Evolutionary conservation across 768 basidiomycete species (phyloP).

Genomic region (Lentinula guzmanii): DNA sequence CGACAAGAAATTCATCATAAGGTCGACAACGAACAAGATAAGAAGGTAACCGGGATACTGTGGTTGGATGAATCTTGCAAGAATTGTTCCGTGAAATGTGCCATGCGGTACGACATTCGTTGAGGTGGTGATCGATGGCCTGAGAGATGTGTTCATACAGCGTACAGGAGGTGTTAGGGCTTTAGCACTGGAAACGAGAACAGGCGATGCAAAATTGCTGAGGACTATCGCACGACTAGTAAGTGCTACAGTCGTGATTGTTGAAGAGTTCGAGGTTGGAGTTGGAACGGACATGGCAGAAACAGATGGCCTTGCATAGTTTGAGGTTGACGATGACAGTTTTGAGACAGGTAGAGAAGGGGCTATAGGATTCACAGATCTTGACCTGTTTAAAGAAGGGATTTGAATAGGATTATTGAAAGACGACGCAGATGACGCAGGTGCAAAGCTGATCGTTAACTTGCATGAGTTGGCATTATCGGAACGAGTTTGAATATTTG

Average conservation of each 20-base stretch:
- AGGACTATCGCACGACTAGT: background rate
- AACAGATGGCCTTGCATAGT: too few species aligned
- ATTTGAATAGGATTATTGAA: too few species aligned
- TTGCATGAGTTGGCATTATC: background rate
- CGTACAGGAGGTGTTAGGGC: background rate
- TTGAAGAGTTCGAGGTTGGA: background rate
- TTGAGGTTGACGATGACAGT: too few species aligned
- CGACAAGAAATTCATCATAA: background rate
- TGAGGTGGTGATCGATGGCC: background rate
- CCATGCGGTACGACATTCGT: background rate
- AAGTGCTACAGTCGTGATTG: background rate
- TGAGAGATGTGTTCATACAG: background rate
- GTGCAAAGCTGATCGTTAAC: too few species aligned
- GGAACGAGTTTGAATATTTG: background rate
- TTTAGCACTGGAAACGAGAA: background rate
- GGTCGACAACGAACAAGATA: background rate
- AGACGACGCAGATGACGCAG: too few species aligned
- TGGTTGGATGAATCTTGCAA: background rate
- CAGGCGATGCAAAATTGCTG: background rate
- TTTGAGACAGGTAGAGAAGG: too few species aligned
- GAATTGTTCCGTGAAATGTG: background rate
- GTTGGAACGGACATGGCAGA: background rate
- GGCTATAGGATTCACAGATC: too few species aligned
- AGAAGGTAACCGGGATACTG: background rate
- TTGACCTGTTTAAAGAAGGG: too few species aligned